Evolutionary conservation across 2,329 filamentous ascomycete species (phyloP), one percentile per base, ranked within the genome.

Genomic region (Fusarium foetens): DNA sequence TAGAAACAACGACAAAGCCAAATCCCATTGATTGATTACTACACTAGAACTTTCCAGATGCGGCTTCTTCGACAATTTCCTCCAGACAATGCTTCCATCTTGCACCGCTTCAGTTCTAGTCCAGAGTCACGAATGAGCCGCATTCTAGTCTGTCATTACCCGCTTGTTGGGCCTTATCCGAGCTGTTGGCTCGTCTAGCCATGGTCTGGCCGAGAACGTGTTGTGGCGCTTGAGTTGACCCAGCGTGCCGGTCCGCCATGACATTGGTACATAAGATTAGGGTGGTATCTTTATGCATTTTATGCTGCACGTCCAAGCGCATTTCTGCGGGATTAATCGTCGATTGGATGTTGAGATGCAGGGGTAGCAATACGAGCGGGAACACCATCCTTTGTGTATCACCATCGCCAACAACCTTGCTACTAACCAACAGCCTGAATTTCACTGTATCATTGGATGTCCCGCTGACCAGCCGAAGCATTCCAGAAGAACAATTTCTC

Each of bases 181-280:
- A 23, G 35, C 29, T 41, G 45, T n/a, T 63, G 59, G 59, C 36
- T 53, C 29, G 13, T 48, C 23, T 33, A 35, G 33, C 31, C 21
- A 33, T 48, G 36, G 21, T 42, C 43, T 16, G 36, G 53, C 36
- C 46, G 58, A 69, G 65, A 69, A 69, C 58, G 31, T 58, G 58
- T 8, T 31, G 65, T 63, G 64, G 66, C 64, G 66, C 25, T 58
- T 21, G 21, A 38, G 33, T 45, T 68, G 16, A 51, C 36, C 41
- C 36, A 58, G 31, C 36, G 39, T 52, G 41, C 42, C 41, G 54
- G 65, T 42, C 65, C 58, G 45, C 45, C 46, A 29, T 46, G 33
- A 33, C n/a, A 35, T 31, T 42, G 35, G 33, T 17, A 27, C 29
- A 29, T 38, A 54, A 54, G n/a, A 39, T 25, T 19, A 19, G 25